Conservation (phyloP, 768 basidiomycete genomes). For the Macrolepiota fuliginosa region DNA sequence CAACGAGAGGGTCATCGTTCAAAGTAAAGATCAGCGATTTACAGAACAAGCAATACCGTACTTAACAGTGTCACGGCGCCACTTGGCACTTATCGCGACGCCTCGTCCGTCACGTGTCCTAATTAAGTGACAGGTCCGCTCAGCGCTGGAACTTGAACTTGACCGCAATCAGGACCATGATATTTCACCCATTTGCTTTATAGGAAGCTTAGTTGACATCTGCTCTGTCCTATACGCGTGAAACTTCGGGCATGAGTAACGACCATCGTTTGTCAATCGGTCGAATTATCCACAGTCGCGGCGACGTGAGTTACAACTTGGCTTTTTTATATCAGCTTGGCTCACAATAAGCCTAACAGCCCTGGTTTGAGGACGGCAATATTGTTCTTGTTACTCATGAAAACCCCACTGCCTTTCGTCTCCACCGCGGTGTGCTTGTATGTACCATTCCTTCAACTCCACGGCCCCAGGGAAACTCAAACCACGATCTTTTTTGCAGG, state of each 20-base stretch:
- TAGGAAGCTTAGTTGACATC: not conserved
- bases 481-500: slow-evolving; percentile 22
- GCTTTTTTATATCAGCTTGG: not conserved
- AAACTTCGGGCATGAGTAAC: not conserved
- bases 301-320: not conserved
- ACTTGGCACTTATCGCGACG: not conserved
- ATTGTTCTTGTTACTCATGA: slow-evolving; percentile 47
- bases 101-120: not conserved
- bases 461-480: not conserved
- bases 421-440: slow-evolving; percentile 48
- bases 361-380: slow-evolving; percentile 64
- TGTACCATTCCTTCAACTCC: slow-evolving; percentile 6
- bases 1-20: not conserved
- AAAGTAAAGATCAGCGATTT: not conserved
- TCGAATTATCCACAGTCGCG: slow-evolving; percentile 3
- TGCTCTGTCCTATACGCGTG: not conserved
- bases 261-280: slow-evolving; percentile 17
- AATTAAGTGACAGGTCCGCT: not conserved
- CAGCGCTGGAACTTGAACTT: not conserved
- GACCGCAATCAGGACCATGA: not conserved
- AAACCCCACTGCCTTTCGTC: slow-evolving; percentile 45
- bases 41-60: not conserved
- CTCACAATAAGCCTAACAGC: slow-evolving; percentile 24
- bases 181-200: not conserved
- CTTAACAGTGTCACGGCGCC: not conserved